A percentile compares a stretch with the other conserved stretches of the same genome.
phyloP scores from a whole-genome alignment of 2,329 filamentous ascomycete species.

The Metarhizium guizhouense region DNA sequence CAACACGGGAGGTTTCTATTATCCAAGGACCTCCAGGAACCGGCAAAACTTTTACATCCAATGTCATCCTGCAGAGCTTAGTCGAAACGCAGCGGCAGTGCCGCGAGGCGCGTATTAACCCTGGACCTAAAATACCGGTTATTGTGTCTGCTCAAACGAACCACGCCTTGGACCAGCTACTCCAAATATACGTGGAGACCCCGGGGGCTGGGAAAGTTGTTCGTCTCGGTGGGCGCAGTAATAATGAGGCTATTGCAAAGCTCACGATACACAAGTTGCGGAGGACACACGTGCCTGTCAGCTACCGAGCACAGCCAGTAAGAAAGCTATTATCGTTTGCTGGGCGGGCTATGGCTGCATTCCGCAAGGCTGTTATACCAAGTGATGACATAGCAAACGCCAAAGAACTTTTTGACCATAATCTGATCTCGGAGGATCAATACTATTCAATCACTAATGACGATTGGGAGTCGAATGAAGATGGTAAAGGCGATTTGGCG shows the following conservation, averaged over 20 bases:
- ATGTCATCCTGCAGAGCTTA: slow-evolving; percentile 48
- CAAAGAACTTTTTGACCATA: slow-evolving; percentile 41
- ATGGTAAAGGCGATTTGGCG: background rate
- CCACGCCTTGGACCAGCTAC: slow-evolving; percentile 77
- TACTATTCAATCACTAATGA: slow-evolving; percentile 49
- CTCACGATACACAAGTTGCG: background rate
- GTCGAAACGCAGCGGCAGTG: slow-evolving; percentile 44
- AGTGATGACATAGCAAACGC: slow-evolving; percentile 39
- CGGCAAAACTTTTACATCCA: slow-evolving; percentile 74
- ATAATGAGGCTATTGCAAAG: slow-evolving; percentile 38
- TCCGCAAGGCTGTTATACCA: slow-evolving; percentile 8
- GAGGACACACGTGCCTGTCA: slow-evolving; percentile 18
- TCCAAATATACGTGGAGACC: slow-evolving; percentile 47
- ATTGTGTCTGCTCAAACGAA: slow-evolving; percentile 83
- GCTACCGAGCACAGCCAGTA: slow-evolving; percentile 10
- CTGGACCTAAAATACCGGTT: slow-evolving; percentile 45
- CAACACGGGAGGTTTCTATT: slow-evolving; percentile 64
- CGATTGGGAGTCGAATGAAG: slow-evolving; percentile 18
- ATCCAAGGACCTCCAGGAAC: slow-evolving; percentile 74
- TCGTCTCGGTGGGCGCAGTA: slow-evolving; percentile 54
- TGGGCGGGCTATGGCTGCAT: slow-evolving; percentile 4
- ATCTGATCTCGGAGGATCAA: slow-evolving; percentile 55
- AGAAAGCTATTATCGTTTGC: background rate
- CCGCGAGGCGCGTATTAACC: slow-evolving; percentile 27
- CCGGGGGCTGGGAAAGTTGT: slow-evolving; percentile 44